Conservation (phyloP, 305 asterid species). For the Fraxinus greggii region DNA sequence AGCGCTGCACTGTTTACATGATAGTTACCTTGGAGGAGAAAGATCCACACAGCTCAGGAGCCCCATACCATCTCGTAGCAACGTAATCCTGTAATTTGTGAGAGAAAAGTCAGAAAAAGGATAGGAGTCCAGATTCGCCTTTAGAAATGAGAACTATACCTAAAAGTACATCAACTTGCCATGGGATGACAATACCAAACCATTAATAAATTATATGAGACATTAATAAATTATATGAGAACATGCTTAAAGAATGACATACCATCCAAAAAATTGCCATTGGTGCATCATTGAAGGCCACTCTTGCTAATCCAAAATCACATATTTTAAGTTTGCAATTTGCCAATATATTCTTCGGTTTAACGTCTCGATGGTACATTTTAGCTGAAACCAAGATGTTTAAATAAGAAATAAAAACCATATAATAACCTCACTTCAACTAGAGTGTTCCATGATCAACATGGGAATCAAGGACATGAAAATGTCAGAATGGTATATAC, state of each 20-base stretch:
- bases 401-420: background rate
- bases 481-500: background rate
- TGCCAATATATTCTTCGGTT: slow-evolving; percentile 54
- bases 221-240: background rate
- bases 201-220: background rate
- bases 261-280: slow-evolving; percentile 57
- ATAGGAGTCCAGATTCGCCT: background rate
- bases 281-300: slow-evolving; percentile 51
- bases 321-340: slow-evolving; percentile 56
- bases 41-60: slow-evolving; percentile 57
- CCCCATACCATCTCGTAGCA: slow-evolving; percentile 55
- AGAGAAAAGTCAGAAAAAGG: background rate
- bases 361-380: slow-evolving; percentile 50
- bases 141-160: background rate
- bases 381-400: slow-evolving; percentile 33
- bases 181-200: background rate
- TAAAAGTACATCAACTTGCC: background rate
- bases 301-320: slow-evolving; percentile 55
- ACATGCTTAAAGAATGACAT: background rate
- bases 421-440: background rate
- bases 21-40: slow-evolving; percentile 46
- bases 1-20: background rate
- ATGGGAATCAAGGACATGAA: background rate
- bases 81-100: slow-evolving; percentile 43
- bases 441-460: background rate